Conservation (phyloP, 2,329 filamentous ascomycete genomes). For the Phyllachora maydis region DNA sequence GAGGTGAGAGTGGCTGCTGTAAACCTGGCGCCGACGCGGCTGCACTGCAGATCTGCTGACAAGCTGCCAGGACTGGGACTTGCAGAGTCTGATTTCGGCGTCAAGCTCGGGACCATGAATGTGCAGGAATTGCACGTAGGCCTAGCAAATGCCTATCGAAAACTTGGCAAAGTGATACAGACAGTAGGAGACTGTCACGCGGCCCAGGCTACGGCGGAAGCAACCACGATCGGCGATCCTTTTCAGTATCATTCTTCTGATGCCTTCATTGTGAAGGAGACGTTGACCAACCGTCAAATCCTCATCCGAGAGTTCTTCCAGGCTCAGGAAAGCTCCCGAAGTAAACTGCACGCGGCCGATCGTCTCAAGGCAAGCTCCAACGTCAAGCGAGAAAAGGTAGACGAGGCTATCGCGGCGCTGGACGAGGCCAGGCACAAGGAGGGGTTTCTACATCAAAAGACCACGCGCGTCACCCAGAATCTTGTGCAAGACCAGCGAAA, state of each 20-base stretch:
- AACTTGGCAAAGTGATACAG: constrained; percentile 85
- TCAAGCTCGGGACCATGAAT: constrained; percentile 71
- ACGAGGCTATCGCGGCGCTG: constrained; percentile 81
- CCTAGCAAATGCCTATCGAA: constrained; percentile 76
- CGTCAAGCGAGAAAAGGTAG: constrained; percentile 85
- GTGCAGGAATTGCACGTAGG: constrained; percentile 82
- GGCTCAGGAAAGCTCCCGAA: constrained; percentile 68
- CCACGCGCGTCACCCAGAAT: constrained; percentile 73
- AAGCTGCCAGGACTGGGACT: constrained; percentile 66
- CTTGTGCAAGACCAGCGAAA: constrained; percentile 71
- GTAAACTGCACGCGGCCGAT: constrained; percentile 70
- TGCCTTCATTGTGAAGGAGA: constrained; percentile 95
- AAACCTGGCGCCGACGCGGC: constrained; percentile 1
- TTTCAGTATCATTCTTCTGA: constrained; percentile 90
- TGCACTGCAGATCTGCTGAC: no score
- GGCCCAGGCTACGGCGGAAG: constrained; percentile 89
- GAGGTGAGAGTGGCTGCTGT: constrained; percentile 48
- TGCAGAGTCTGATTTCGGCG: constrained; percentile 80
- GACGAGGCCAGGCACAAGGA: constrained; percentile 77
- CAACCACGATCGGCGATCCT: constrained; percentile 82
- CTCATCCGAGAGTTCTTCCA: constrained; percentile 82
- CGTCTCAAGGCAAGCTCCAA: constrained; percentile 71
- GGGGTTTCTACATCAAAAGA: constrained; percentile 64
- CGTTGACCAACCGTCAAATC: constrained; percentile 91
- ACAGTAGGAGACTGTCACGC: constrained; percentile 89